phyloP scores from a whole-genome alignment of 805 yeast genomes.

The Metschnikowia lunata region DNA sequence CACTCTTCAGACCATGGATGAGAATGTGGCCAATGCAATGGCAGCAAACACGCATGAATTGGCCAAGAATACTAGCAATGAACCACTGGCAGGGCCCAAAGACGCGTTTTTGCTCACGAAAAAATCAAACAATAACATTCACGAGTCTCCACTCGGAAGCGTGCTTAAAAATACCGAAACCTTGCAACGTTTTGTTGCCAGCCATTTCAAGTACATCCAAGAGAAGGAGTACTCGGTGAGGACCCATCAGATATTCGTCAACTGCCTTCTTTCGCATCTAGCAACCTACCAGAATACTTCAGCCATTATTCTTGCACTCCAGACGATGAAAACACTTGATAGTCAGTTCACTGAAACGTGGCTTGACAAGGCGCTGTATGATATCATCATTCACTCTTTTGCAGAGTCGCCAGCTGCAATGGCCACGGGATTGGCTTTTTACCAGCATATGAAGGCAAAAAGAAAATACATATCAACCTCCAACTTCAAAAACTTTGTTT shows the following conservation, averaged over 20 bases:
- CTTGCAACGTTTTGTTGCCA: conserved; percentile 20
- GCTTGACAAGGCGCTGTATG: conserved; percentile 29
- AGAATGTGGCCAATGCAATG: conserved; percentile 16
- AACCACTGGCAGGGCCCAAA: not conserved
- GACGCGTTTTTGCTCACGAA: conserved; percentile 17
- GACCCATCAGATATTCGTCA: conserved; percentile 25
- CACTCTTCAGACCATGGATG: conserved; percentile 24
- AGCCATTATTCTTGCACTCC: conserved; percentile 18
- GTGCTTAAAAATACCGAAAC: conserved; percentile 27
- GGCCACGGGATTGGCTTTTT: conserved; percentile 23
- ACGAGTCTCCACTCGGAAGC: conserved; percentile 27
- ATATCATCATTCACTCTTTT: conserved; percentile 26
- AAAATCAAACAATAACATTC: conserved; percentile 22
- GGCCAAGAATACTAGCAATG: not conserved
- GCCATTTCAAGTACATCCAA: conserved; percentile 23
- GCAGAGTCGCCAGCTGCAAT: conserved; percentile 27
- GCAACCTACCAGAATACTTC: conserved; percentile 32
- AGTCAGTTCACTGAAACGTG: conserved; percentile 17
- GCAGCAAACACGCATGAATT: too few relatives aligned
- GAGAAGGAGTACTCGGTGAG: not conserved
- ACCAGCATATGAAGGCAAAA: conserved; percentile 17
- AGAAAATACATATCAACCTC: conserved; percentile 10
- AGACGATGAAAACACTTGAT: conserved; percentile 13
- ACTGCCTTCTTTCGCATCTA: conserved; percentile 35
- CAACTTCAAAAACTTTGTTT: conserved; percentile 22